These are phyloP conservation scores for Ramalina intermedia DNA, from an alignment of 495 filamentous ascomycete genomes.

Conservation along the genomic window DNA sequence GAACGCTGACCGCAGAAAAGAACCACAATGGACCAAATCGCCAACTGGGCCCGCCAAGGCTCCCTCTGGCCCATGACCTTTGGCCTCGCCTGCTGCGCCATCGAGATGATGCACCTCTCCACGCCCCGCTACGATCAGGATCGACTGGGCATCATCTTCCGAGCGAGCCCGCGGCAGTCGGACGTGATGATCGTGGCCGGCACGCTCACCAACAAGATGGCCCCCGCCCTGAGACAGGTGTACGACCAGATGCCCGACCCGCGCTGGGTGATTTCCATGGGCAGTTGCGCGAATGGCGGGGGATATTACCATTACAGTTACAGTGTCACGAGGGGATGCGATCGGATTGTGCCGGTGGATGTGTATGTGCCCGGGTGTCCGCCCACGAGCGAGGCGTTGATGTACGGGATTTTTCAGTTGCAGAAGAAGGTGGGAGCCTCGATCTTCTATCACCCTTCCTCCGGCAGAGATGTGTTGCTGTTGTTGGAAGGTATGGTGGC, in stretches of 20 bases:
- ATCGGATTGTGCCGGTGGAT: slow-evolving; percentile 83
- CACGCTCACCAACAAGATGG: slow-evolving; percentile 93
- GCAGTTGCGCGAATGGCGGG: slow-evolving; percentile 80
- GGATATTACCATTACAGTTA: slow-evolving; percentile 95
- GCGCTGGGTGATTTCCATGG: slow-evolving; percentile 85
- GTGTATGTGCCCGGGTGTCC: slow-evolving; percentile 89
- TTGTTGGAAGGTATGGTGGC: background rate
- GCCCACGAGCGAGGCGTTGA: slow-evolving; percentile 73
- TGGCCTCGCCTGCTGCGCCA: slow-evolving; percentile 79
- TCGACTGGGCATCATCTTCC: slow-evolving; percentile 85
- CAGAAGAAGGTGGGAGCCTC: slow-evolving; percentile 60
- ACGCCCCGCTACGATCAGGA: slow-evolving; percentile 91
- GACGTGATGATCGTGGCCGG: slow-evolving; percentile 94
- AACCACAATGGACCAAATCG: slow-evolving; percentile 66
- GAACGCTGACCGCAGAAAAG: slow-evolving; percentile 22
- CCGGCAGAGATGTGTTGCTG: too few species aligned
- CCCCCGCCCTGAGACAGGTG: slow-evolving; percentile 73
- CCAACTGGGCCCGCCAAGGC: slow-evolving; percentile 80
- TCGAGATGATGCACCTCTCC: slow-evolving; percentile 94
- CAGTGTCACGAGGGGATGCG: slow-evolving; percentile 73
- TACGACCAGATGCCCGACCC: slow-evolving; percentile 96
- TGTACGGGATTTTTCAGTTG: slow-evolving; percentile 77
- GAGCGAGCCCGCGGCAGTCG: slow-evolving; percentile 77
- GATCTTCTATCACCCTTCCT: background rate
- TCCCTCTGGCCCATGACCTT: slow-evolving; percentile 93